These are phyloP conservation scores for Groenewaldozyma auringiensis DNA, from an alignment of 1,139 yeast genomes.

Conservation along the genomic window DNA sequence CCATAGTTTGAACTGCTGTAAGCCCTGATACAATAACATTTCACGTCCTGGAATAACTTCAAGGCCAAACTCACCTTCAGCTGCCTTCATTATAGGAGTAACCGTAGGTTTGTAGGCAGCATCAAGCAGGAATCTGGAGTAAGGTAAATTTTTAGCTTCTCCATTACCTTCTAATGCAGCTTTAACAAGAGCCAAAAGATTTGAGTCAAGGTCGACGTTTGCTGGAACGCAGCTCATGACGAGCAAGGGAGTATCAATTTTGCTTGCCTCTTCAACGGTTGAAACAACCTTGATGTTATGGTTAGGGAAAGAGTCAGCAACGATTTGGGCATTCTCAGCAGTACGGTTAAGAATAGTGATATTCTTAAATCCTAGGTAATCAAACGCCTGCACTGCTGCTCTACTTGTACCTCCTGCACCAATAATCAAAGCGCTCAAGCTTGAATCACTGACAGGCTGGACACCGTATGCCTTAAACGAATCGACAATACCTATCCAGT, in stretches of 20 bases:
- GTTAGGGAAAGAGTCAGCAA: conserved; percentile 56
- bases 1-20: conserved; percentile 75
- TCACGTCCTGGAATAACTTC: conserved; percentile 76
- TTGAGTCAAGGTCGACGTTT: conserved; percentile 60
- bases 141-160: conserved; percentile 19
- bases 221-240: conserved; percentile 89
- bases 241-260: conserved; percentile 41
- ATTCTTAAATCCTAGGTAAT: conserved; percentile 64
- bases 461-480: conserved; percentile 58
- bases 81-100: conserved; percentile 78
- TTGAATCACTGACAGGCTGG: conserved; percentile 32
- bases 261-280: conserved; percentile 25
- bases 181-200: conserved; percentile 35
- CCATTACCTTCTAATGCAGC: conserved; percentile 37
- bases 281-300: conserved; percentile 56
- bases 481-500: conserved; percentile 82
- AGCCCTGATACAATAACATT: conserved; percentile 89
- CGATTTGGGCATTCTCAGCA: conserved; percentile 49
- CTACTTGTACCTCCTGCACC: conserved; percentile 99
- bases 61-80: conserved; percentile 57
- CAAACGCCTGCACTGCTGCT: conserved; percentile 87
- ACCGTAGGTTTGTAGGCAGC: conserved; percentile 88
- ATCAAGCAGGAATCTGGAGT: conserved; percentile 56
- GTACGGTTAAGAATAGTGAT: conserved; percentile 84
- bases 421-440: conserved; percentile 44